phyloP scores from a whole-genome alignment of 2,329 filamentous ascomycete genomes.

The Fusarium abutilonis region DNA sequence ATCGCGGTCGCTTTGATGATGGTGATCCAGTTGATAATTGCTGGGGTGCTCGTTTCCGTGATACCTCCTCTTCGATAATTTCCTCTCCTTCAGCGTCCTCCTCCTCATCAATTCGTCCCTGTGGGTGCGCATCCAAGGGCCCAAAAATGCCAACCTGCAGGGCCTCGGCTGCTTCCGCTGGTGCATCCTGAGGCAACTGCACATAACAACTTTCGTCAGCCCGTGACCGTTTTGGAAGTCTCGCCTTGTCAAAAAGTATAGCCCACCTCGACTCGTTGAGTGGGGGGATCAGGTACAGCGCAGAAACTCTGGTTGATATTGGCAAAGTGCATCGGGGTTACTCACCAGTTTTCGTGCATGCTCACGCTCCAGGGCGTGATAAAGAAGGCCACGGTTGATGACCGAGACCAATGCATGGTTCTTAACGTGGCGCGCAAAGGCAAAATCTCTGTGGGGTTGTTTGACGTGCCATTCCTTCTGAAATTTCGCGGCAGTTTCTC shows the following conservation, averaged over 20 bases:
- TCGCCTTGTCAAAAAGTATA: constrained; percentile 31
- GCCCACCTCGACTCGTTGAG: constrained; percentile 12
- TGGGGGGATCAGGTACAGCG: constrained; percentile 22
- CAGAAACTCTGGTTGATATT: constrained; percentile 17
- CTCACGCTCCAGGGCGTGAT: constrained; percentile 68
- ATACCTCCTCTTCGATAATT: constrained; percentile 51
- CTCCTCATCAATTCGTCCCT: constrained; percentile 54
- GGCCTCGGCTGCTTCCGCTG: constrained; percentile 58
- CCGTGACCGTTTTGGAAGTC: constrained; percentile 37
- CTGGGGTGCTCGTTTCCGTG: constrained; percentile 62
- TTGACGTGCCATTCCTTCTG: constrained; percentile 74
- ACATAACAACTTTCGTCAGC: constrained; percentile 43
- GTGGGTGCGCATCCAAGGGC: constrained; percentile 60
- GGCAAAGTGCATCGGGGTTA: constrained; percentile 6
- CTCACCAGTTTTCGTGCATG: constrained; percentile 62
- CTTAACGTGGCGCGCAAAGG: constrained; percentile 72
- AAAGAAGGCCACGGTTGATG: constrained; percentile 71
- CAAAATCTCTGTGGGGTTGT: constrained; percentile 69
- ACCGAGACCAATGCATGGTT: constrained; percentile 71
- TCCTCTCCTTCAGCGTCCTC: constrained; percentile 53
- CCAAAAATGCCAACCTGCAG: constrained; percentile 66
- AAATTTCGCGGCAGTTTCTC: constrained; percentile 73
- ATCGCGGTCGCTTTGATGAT: constrained; percentile 63
- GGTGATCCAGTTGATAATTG: constrained; percentile 65
- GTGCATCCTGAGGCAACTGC: constrained; percentile 61